These are phyloP conservation scores for Cryptococcus sp. DNA, from an alignment of 1,284 basidiomycete species.

Conservation along the genomic window DNA sequence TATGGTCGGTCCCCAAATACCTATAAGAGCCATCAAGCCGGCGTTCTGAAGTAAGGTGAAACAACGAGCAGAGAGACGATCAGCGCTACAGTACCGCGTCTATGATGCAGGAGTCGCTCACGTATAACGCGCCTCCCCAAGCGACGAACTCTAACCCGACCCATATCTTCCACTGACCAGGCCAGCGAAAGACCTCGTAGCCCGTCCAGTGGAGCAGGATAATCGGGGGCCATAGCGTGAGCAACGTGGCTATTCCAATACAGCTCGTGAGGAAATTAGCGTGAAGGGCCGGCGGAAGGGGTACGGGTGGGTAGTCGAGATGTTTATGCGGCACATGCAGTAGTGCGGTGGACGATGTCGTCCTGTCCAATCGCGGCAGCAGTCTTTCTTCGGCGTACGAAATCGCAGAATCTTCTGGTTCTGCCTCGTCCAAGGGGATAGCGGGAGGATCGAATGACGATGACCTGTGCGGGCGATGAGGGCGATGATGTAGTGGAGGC, in stretches of 20 bases:
- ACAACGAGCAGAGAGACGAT: not conserved
- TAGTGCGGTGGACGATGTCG: conserved; percentile 2
- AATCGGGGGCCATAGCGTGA: conserved; percentile 50
- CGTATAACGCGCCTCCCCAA: conserved; percentile 46
- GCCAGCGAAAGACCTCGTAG: conserved; percentile 43
- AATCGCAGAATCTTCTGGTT: not conserved
- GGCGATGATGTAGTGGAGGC: not conserved
- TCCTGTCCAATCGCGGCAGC: not conserved
- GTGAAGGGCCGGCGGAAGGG: conserved; percentile 48
- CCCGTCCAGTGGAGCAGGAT: conserved; percentile 41
- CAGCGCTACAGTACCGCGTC: not conserved
- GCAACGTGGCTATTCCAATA: conserved; percentile 48
- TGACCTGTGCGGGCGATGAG: not conserved
- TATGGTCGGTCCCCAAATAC: conserved; percentile 52
- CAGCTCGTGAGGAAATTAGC: conserved; percentile 52
- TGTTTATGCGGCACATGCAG: conserved; percentile 1
- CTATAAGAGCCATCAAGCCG: conserved; percentile 54
- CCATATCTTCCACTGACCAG: conserved; percentile 28
- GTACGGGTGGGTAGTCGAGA: conserved; percentile 5
- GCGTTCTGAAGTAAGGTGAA: conserved; percentile 41
- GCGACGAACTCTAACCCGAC: conserved; percentile 35
- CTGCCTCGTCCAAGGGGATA: conserved; percentile 7
- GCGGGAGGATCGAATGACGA: not conserved
- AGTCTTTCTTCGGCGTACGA: too few relatives aligned
- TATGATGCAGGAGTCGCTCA: conserved; percentile 20